Base-by-base conservation (phyloP, 345 rosid species). In the Moricandia arvensis region DNA sequence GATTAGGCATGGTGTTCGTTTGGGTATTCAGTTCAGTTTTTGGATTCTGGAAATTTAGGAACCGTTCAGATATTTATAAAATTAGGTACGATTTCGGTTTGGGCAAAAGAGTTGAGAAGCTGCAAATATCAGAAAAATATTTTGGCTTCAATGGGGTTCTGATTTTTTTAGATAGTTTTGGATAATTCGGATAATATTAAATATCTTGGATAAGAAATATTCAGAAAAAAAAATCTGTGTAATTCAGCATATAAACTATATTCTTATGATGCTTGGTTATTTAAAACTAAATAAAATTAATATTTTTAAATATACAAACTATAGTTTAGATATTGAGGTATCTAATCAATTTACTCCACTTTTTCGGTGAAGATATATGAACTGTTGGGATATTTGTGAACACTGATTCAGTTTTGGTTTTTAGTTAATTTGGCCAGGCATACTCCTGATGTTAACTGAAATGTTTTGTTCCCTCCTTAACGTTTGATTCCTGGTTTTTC, bases 401-500 rank as follows among this genome's bases (percentile, higher is more conserved):
- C 51, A 13, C 13, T 16, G 4, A 3, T 10, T 35, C 5, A 10
- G 4, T 38, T 38, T n/a, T 2, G 53, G 8, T 43, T 43, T 43
- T 43, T 11, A 0, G 49, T 41, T 41, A 41, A 41, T 41, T 13
- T 45, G 53, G n/a, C 53, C 17, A 45, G 17, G 53, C 17, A 3
- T 45, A 5, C 2, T 7, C 18, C 26, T 72, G 2, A 2, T 35
- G 9, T 21, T 60, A 8, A 31, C 12, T 67, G 16, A 38, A 27
- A 8, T 0, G 4, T n/a, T 29, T 1, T 12, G 24, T 2, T 38
- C 31, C 17, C 11, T 59, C 66, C 11, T 7, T 49, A 1, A 68
- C 0, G 26, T 21, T 16, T 18, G n/a, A 13, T 53, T 71, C 41
- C 60, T 69, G 15, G 9, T 57, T 82, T 27, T 77, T 47, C 63